Conservation (phyloP, 805 yeast genomes). For the Yarrowia keelungensis region DNA sequence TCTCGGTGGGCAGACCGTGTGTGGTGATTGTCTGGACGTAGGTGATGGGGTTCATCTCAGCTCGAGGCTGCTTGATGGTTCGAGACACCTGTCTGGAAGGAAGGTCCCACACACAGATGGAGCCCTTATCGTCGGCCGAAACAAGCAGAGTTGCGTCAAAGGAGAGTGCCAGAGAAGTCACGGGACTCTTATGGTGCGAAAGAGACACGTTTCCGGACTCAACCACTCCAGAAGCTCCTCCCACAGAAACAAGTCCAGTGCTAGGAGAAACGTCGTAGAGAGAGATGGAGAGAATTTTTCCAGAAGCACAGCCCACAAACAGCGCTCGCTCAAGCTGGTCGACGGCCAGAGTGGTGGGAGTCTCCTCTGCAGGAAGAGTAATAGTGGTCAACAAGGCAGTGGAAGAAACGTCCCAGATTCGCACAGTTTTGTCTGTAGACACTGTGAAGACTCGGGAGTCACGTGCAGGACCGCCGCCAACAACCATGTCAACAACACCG, state of each 20-base stretch:
- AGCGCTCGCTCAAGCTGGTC: slow-evolving; percentile 83
- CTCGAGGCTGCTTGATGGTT: slow-evolving; percentile 43
- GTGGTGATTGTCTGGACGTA: slow-evolving; percentile 24
- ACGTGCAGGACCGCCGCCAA: slow-evolving; percentile 58
- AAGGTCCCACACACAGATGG: slow-evolving; percentile 70
- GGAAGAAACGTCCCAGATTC: slow-evolving; percentile 66
- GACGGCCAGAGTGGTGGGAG: slow-evolving; percentile 63
- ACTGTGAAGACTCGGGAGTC: slow-evolving; percentile 72
- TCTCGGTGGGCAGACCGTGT: slow-evolving; percentile 30
- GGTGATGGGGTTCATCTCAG: slow-evolving; percentile 43
- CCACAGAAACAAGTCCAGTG: slow-evolving; percentile 61
- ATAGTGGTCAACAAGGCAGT: slow-evolving; percentile 68
- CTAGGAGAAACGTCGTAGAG: slow-evolving; percentile 54
- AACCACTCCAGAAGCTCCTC: slow-evolving; percentile 55
- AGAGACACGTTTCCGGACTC: slow-evolving; percentile 40
- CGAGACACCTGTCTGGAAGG: slow-evolving; percentile 50
- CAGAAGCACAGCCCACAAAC: slow-evolving; percentile 73
- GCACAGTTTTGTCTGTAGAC: slow-evolving; percentile 75
- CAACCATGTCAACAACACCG: slow-evolving; percentile 57
- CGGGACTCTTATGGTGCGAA: slow-evolving; percentile 49
- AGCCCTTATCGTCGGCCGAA: slow-evolving; percentile 78
- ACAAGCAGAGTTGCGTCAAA: slow-evolving; percentile 76
- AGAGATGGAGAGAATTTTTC: slow-evolving; percentile 64
- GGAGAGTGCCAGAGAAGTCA: slow-evolving; percentile 65
- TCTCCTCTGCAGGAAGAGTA: slow-evolving; percentile 58